Base-by-base conservation (phyloP, 1,284 basidiomycete genomes). In the Heterobasidion annosum region DNA sequence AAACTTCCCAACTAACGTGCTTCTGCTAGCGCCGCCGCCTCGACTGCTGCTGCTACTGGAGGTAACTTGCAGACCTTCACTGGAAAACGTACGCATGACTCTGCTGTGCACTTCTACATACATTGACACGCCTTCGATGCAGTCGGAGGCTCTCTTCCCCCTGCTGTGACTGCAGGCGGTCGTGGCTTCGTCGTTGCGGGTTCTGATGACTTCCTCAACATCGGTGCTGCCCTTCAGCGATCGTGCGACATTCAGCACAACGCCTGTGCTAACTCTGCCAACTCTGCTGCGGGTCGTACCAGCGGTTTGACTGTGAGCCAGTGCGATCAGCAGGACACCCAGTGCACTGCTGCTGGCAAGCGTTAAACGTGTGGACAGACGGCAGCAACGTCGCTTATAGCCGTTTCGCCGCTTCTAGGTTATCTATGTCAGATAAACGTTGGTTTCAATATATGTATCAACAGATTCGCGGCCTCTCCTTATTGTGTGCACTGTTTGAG, bases 191-290 rank as follows among this genome's bases (percentile, higher is more conserved):
- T 64, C 8, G 76, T 78, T 50, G 50, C 58, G 34, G 71, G 69
- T 56, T 75, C 73, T 47, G 73, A 73, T 33, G 46, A 25, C 46
- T 82, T 82, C 72, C 56, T 79, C 44, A 77, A 77, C 63, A 43
- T 70, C n/a, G 67, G 63, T 45, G 76, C 74, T 46, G 79, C 80
- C 10, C 69, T 82, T 44, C 72, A 72, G n/a, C 75, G 80, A 37
- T 79, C 78, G 1, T 82, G 81, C 64, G 78, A 80, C 57, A 70
- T 79, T 45, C 77, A 79, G 65, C 71, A 79, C 62, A 80, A 80
- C 65, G 54, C 66, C 32, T 63, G 63, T 51, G 61, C 61, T 25
- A 54, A 64, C 51, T 43, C 33, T 19, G 64, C 62, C 18, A 65
- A 66, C 60, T 56, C 55, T 44, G 25, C 25, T 5, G 25, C 25